phyloP scores from a whole-genome alignment of 177 flowering plant species.

The Vitis hybrid region DNA sequence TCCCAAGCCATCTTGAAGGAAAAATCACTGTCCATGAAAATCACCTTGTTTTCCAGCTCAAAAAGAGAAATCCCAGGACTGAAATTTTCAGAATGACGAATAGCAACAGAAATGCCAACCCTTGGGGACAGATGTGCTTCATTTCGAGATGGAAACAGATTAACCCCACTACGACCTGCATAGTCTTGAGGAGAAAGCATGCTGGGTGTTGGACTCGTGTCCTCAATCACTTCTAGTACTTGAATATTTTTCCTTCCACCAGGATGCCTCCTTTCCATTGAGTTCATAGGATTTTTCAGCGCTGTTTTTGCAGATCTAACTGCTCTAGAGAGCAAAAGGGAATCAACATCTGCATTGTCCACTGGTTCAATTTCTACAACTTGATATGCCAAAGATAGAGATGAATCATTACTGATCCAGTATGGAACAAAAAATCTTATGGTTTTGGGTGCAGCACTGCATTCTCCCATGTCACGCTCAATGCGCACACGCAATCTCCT shows the following conservation, averaged over 20 bases:
- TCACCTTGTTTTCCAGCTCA: conserved; percentile 96
- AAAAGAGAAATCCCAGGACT: conserved; percentile 90
- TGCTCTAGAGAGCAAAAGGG: conserved; percentile 45
- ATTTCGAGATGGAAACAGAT: conserved; percentile 64
- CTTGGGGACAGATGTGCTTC: conserved; percentile 70
- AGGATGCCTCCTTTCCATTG: conserved; percentile 41
- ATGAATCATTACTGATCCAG: conserved; percentile 84
- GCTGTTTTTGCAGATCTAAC: conserved; percentile 67
- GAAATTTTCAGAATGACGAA: conserved; percentile 61
- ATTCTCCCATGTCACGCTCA: conserved; percentile 88
- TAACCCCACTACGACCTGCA: conserved; percentile 57
- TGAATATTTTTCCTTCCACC: conserved; percentile 62
- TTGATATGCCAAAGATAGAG: conserved; percentile 63
- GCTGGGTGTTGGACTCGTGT: conserved; percentile 62
- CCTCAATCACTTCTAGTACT: conserved; percentile 84
- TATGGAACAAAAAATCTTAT: conserved; percentile 92
- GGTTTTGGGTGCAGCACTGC: conserved; percentile 76
- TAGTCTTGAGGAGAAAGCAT: conserved; percentile 97
- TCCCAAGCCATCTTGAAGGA: background rate
- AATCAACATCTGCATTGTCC: conserved; percentile 58
- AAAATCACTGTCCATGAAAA: background rate
- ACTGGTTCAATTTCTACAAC: conserved; percentile 81
- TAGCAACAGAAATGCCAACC: conserved; percentile 83
- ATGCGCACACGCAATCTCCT: conserved; percentile 94
- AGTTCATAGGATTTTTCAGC: conserved; percentile 39